Evolutionary conservation across 345 rosid species (phyloP), one percentile per base, ranked within the genome.

Genomic region (Excoecaria cochinchinensis): DNA sequence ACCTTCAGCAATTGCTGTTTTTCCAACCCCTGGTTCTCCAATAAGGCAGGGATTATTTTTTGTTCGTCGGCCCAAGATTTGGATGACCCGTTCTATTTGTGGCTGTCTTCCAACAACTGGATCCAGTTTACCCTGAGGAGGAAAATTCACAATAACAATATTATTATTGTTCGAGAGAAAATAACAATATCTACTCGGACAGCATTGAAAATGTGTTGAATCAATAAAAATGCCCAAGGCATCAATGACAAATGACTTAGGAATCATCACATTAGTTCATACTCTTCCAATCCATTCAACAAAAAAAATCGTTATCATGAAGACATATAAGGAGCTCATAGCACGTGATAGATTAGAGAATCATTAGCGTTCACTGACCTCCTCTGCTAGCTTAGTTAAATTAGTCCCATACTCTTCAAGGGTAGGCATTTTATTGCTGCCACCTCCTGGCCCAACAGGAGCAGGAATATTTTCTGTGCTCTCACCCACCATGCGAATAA

Each of bases 11-110:
- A 96, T 96, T 72, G 99, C 98, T 61, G 99, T 96, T 89, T 96
- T 96, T 66, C 99, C 99, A 52, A 96, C 99, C 59, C 99, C 99
- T 78, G 99, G 99, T 82, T 96, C 99, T 84, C 99, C 99, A 76
- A 93, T 92, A 78, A 96, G 98, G 79, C 99, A 96, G 0, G 99
- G 98, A 52, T 96, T 96, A 79, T 96, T 96, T 83, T 96, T 93
- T 63, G 99, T 96, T 78, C 99, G 79, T 51, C 99, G 92, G 67
- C 95, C 99, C 88, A 96, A 81, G 79, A 96, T 96, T 81, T 96
- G 99, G 69, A 92, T 85, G 40, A 96, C 99, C 55, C 99, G 87
- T 80, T 96, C 98, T 31, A 96, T 96, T 79, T 96, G 99, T 14
- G 81, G 85, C 83, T 96, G 98, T 80, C 99, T 96, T 80, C 99